Base-by-base conservation (phyloP, 768 basidiomycete species). In the Calocera viscosa region DNA sequence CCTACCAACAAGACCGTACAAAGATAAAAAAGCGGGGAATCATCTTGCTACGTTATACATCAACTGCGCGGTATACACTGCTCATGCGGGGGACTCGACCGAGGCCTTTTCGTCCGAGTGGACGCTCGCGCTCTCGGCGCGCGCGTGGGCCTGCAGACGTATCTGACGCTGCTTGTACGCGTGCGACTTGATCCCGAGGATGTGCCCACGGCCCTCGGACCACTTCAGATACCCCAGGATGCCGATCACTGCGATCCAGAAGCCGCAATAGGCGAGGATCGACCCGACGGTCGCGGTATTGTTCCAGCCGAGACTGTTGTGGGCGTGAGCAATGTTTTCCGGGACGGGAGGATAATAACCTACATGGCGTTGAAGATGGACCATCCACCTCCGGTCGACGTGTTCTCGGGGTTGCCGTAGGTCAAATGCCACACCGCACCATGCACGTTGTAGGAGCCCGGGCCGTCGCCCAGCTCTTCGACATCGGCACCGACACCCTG, bases 391-490 rank as follows among this genome's bases (percentile, higher is more conserved):
- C 77, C 77, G 66, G 78, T 77, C 67, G 79, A 65, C 33, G 80
- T 80, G 75, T 82, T 81, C 33, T 83, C 80, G 0, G 90, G 84
- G 73, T 82, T 83, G 77, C 90, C 91, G 75, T 90, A 93, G 69
- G 90, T 76, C 49, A 94, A 79, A 73, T 92, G 89, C 92, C 93
- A 95, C 0, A 96, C 89, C 71, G 84, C 92, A 8, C 90, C 89
- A 66, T 81, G 82, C 7, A 94, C 88, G 70, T 84, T 79, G 80
- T 84, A 97, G 1, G 88, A 86, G 7, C 95, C 94, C 0, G 94
- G 92, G 0, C 94, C 95, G 66, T 75, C 73, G 1, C 80, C 80
- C 0, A 74, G 73, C 72, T 81, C 80, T 19, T 60, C 53, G 2
- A 85, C 84, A 67, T 90, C 84, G 0, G 78, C 79, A 11, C 94